Evolutionary conservation across 148 eudicot genomes (phyloP).

Genomic region (Camellia sinensis): DNA sequence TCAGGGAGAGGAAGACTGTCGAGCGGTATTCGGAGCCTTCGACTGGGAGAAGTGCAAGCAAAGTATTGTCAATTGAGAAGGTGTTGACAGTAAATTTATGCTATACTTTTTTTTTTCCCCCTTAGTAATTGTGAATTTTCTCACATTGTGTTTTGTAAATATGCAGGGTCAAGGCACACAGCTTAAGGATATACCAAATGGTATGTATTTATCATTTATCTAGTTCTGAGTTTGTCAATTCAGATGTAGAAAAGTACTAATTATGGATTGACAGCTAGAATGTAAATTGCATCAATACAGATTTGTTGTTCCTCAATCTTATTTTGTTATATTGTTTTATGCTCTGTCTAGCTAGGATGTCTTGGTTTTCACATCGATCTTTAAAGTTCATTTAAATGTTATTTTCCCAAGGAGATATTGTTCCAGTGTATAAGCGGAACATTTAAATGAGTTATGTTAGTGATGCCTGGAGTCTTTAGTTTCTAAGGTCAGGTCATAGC

Average conservation of each 20-base stretch:
- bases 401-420: no score
- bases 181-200: conserved; percentile 91
- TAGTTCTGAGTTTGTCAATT: neutral
- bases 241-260: neutral
- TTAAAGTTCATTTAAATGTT: no score
- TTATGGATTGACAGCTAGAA: neutral
- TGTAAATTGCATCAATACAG: neutral
- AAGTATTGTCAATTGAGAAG: conserved; percentile 63
- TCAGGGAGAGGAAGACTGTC: conserved; percentile 78
- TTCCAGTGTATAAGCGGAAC: no score
- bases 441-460: no score
- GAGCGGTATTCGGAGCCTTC: conserved; percentile 56
- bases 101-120: neutral
- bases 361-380: no score
- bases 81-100: conserved; percentile 20
- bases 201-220: conserved; percentile 26
- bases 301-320: neutral
- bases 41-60: conserved; percentile 27
- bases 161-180: conserved; percentile 73
- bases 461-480: no score
- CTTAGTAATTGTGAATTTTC: neutral
- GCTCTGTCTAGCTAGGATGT: no score
- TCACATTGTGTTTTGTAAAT: neutral
- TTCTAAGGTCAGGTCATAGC: no score
- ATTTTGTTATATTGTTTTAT: neutral